These are phyloP conservation scores for Fusarium tupiense DNA, from an alignment of 2,329 filamentous ascomycete genomes.

Conservation along the genomic window DNA sequence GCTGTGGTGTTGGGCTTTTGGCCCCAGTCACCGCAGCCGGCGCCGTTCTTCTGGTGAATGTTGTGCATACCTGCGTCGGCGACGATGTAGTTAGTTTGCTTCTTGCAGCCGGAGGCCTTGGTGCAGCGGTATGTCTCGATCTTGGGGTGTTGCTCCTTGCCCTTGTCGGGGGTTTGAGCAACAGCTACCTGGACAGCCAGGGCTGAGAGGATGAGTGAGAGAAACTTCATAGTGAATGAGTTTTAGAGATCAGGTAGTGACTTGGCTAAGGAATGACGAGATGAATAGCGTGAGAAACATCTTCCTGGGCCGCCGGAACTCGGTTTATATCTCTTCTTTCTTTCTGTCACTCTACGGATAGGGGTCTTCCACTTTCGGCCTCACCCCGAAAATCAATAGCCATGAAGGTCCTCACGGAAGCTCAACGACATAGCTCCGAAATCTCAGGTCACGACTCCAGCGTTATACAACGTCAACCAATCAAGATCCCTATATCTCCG, in stretches of 20 bases:
- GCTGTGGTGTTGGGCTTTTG: conserved; percentile 52
- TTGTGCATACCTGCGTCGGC: conserved; percentile 58
- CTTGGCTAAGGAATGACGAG: not conserved
- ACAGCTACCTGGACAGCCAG: conserved; percentile 9
- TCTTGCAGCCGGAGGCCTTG: conserved; percentile 57
- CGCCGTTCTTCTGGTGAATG: conserved; percentile 54
- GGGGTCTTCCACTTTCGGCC: conserved; percentile 4
- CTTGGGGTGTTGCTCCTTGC: conserved; percentile 59
- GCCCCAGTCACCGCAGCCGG: conserved; percentile 41
- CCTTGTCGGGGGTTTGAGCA: conserved; percentile 53
- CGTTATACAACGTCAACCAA: not conserved
- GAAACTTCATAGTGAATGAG: conserved; percentile 12
- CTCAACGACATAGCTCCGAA: not conserved
- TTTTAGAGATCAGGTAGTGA: not conserved
- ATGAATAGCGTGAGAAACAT: not conserved
- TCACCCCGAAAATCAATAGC: not conserved
- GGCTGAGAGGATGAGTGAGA: conserved; percentile 6
- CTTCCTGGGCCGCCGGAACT: not conserved
- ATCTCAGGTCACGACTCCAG: not conserved
- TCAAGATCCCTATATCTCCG: conserved; percentile 23
- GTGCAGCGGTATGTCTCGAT: conserved; percentile 64
- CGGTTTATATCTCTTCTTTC: conserved; percentile 21
- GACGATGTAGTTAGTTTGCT: conserved; percentile 59
- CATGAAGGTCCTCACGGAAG: not conserved
- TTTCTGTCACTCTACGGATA: not conserved